Percentiles rank a stretch among this genome's conserved stretches.
Conservation (phyloP, 148 eudicot genomes). For the Rhododendron vialii region DNA sequence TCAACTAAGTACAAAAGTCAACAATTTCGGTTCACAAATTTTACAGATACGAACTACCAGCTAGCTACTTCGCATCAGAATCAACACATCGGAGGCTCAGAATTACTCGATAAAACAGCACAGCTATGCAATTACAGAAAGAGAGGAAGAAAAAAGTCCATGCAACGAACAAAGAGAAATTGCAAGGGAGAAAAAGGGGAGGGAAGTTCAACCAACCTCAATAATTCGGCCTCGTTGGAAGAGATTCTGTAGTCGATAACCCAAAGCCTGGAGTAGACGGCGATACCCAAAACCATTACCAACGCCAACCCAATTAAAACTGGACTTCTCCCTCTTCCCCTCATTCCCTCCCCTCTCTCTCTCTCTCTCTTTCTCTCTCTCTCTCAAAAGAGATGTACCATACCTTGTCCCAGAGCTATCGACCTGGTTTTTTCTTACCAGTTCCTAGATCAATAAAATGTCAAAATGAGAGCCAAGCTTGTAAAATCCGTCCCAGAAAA, state of each 20-base stretch:
- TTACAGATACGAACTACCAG: neutral
- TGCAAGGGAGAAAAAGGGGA: neutral
- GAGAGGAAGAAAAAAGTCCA: neutral
- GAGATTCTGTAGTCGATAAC: slow-evolving; percentile 60
- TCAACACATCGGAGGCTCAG: neutral
- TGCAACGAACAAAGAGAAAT: neutral
- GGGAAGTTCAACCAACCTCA: slow-evolving; percentile 36
- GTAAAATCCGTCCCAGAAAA: neutral
- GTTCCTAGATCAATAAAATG: neutral
- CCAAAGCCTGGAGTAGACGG: slow-evolving; percentile 77
- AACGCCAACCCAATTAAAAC: slow-evolving; percentile 40
- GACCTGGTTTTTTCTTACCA: neutral
- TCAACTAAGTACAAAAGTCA: neutral
- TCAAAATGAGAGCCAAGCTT: neutral
- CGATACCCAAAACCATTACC: slow-evolving; percentile 47
- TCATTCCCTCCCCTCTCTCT: slow-evolving; percentile 24
- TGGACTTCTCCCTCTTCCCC: slow-evolving; percentile 22
- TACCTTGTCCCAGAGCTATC: neutral
- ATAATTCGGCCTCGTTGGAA: slow-evolving; percentile 47
- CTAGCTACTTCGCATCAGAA: neutral
- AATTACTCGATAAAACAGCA: neutral
- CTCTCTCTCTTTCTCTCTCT: slow-evolving; percentile 1
- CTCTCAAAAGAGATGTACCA: neutral
- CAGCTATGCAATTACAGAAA: neutral
- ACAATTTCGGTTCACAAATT: neutral